Evolutionary conservation across 495 filamentous ascomycete species (phyloP).

Genomic region (Xylaria bambusicola): DNA sequence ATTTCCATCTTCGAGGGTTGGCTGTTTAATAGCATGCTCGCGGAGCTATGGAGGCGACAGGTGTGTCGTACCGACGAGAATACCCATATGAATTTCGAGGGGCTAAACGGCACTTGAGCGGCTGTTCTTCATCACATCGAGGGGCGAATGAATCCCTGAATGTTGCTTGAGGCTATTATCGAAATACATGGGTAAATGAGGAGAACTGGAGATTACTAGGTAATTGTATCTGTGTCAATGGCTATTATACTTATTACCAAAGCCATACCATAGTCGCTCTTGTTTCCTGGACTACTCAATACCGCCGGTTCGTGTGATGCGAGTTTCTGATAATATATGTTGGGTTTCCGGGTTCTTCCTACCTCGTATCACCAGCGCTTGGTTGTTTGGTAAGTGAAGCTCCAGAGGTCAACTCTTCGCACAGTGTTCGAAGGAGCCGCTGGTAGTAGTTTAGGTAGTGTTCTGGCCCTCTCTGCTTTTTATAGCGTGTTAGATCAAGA

Average conservation of each 20-base stretch:
- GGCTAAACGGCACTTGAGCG: constrained; percentile 35
- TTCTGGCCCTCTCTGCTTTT: background rate
- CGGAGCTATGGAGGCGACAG: constrained; percentile 25
- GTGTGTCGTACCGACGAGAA: constrained; percentile 33
- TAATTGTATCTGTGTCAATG: too few species aligned
- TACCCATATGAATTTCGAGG: constrained; percentile 36
- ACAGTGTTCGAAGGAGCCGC: background rate
- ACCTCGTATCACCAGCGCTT: too few species aligned
- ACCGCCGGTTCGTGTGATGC: too few species aligned
- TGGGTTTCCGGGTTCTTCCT: too few species aligned
- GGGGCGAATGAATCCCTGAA: background rate
- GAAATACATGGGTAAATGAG: constrained; percentile 2
- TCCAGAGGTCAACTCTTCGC: too few species aligned
- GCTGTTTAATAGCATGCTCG: constrained; percentile 26
- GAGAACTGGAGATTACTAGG: background rate
- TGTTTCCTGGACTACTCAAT: too few species aligned
- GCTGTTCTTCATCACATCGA: constrained; percentile 11
- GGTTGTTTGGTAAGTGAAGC: too few species aligned
- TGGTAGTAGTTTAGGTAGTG: background rate
- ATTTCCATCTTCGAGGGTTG: background rate
- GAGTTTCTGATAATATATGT: too few species aligned
- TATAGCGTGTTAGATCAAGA: background rate
- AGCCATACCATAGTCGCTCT: too few species aligned
- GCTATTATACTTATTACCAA: too few species aligned
- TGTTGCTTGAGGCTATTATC: constrained; percentile 4